These are phyloP conservation scores for Lepraria neglecta DNA, from an alignment of 495 filamentous ascomycete species.

Conservation along the genomic window DNA sequence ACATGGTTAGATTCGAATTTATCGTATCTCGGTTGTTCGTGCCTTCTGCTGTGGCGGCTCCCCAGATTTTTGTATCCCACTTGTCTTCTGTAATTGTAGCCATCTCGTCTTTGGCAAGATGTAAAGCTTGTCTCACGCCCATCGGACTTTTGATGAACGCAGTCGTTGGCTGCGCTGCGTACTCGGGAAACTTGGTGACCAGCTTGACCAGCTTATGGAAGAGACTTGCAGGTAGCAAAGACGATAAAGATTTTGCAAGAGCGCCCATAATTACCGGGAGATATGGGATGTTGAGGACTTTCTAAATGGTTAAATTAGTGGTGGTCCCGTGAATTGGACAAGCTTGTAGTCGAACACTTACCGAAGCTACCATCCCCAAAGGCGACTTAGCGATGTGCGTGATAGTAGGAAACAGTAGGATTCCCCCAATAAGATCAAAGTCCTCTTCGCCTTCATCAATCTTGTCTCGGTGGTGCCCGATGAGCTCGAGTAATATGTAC, in stretches of 20 bases:
- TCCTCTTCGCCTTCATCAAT: constrained; percentile 21
- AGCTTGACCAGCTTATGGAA: constrained; percentile 41
- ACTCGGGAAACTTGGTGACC: constrained; percentile 49
- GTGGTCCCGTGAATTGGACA: not conserved
- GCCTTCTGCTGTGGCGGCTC: constrained; percentile 42
- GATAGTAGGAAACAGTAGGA: constrained; percentile 74
- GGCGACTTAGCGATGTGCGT: constrained; percentile 64
- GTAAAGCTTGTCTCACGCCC: constrained; percentile 66
- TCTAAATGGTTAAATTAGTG: constrained; percentile 5
- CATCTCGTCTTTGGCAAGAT: constrained; percentile 73
- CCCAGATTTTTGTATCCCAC: constrained; percentile 82
- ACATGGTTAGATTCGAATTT: constrained; percentile 62
- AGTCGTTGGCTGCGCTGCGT: constrained; percentile 55
- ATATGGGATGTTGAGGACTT: constrained; percentile 40
- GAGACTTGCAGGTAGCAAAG: constrained; percentile 38
- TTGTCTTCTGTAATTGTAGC: constrained; percentile 62
- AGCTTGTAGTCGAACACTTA: constrained; percentile 27
- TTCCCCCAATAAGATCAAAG: constrained; percentile 51
- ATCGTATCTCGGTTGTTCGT: constrained; percentile 27
- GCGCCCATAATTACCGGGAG: constrained; percentile 49
- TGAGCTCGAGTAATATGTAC: constrained; percentile 69
- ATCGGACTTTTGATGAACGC: constrained; percentile 55
- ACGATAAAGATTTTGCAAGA: constrained; percentile 44
- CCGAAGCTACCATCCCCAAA: constrained; percentile 52
- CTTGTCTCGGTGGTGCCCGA: constrained; percentile 46